phyloP scores from a whole-genome alignment of 306 rosid genomes.

The Pterocarpus macrocarpus region DNA sequence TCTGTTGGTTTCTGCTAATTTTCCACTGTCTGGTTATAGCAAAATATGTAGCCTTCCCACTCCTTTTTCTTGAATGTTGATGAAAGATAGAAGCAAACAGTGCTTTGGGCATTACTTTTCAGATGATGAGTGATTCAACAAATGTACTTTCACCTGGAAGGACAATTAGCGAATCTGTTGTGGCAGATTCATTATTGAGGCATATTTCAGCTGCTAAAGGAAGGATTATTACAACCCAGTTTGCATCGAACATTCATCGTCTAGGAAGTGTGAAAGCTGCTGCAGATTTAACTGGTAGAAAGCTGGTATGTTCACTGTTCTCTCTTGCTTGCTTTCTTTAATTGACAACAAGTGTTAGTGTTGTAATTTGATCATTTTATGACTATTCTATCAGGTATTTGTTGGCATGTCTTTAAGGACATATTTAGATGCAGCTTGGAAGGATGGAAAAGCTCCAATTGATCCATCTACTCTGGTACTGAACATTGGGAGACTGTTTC shows the following conservation, averaged over 20 bases:
- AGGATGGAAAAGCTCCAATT: constrained; percentile 97
- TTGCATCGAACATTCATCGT: constrained; percentile 96
- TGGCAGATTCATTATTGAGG: constrained; percentile 83
- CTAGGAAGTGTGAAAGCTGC: constrained; percentile 99
- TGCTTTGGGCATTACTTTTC: constrained; percentile 52
- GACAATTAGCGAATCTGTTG: constrained; percentile 86
- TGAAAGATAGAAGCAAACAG: constrained; percentile 39
- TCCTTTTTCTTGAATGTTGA: constrained; percentile 24
- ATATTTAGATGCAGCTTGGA: constrained; percentile 98
- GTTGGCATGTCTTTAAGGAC: constrained; percentile 98
- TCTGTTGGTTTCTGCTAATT: not conserved
- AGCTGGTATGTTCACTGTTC: constrained; percentile 71
- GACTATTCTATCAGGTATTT: constrained; percentile 73
- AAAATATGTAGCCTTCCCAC: constrained; percentile 22
- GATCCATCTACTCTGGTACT: constrained; percentile 95
- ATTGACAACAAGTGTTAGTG: constrained; percentile 15
- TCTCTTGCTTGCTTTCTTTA: constrained; percentile 35
- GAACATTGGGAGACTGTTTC: constrained; percentile 6
- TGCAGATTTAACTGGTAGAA: constrained; percentile 96
- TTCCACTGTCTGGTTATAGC: not conserved
- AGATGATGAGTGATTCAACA: constrained; percentile 99
- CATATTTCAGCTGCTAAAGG: constrained; percentile 90
- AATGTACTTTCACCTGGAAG: constrained; percentile 98
- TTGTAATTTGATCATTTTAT: constrained; percentile 1
- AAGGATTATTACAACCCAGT: constrained; percentile 94